Percentiles rank a stretch among this genome's conserved stretches.
Evolutionary conservation across 2,329 filamentous ascomycete genomes (phyloP).

Genomic region (Colletotrichum lini): DNA sequence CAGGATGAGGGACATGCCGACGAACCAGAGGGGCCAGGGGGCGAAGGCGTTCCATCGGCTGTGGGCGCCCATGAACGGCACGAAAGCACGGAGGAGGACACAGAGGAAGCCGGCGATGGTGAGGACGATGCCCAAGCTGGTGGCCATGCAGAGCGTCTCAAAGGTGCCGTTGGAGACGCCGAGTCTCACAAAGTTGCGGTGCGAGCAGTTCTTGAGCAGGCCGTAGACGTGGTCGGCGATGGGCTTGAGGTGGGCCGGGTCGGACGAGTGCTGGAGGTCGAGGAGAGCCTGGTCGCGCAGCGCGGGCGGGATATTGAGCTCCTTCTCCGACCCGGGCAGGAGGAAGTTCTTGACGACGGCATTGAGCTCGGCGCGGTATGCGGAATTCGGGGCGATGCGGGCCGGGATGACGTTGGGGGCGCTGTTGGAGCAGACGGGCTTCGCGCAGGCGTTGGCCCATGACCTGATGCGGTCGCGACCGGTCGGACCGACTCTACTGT

Average conservation of each 20-base stretch:
- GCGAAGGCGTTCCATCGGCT: slow-evolving; percentile 59
- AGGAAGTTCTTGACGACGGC: slow-evolving; percentile 59
- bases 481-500: slow-evolving; percentile 33
- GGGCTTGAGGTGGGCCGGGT: slow-evolving; percentile 57
- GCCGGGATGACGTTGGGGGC: slow-evolving; percentile 30
- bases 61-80: slow-evolving; percentile 55
- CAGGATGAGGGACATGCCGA: slow-evolving; percentile 59
- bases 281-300: slow-evolving; percentile 57
- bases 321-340: slow-evolving; percentile 58
- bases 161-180: slow-evolving; percentile 67
- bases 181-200: slow-evolving; percentile 66
- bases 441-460: slow-evolving; percentile 41
- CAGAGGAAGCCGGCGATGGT: slow-evolving; percentile 57
- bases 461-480: slow-evolving; percentile 45
- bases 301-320: slow-evolving; percentile 62
- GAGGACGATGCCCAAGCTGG: slow-evolving; percentile 58
- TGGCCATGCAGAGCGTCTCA: slow-evolving; percentile 64
- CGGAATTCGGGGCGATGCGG: slow-evolving; percentile 39
- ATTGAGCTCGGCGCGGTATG: slow-evolving; percentile 52
- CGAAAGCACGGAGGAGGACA: slow-evolving; percentile 57
- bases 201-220: slow-evolving; percentile 63
- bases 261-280: slow-evolving; percentile 52
- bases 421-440: slow-evolving; percentile 31
- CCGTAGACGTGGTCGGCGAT: slow-evolving; percentile 63
- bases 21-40: slow-evolving; percentile 62